Evolutionary conservation across 768 basidiomycete genomes (phyloP).

Genomic region (Leccinum aurantiacum): DNA sequence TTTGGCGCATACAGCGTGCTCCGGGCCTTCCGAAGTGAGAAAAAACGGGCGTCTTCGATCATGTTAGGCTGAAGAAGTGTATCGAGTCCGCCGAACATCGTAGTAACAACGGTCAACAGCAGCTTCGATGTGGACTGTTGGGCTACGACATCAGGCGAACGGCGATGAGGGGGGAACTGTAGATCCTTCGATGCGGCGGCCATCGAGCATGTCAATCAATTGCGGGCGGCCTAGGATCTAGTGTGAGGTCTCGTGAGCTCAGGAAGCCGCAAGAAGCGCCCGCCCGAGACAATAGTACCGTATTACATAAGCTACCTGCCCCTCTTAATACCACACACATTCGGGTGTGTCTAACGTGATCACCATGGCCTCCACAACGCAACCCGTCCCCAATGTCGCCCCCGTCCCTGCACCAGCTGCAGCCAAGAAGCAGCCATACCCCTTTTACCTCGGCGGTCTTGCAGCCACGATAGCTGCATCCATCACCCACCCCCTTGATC

Average conservation of each 20-base stretch:
- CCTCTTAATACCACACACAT: slow-evolving; percentile 13
- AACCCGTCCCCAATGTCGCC: slow-evolving; percentile 11
- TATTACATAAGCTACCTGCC: slow-evolving; percentile 15
- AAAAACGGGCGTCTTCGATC: background rate
- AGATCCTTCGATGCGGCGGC: background rate
- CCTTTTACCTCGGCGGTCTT: slow-evolving; percentile 85
- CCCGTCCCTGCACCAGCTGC: slow-evolving; percentile 6
- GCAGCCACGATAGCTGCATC: slow-evolving; percentile 89
- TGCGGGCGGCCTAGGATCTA: background rate
- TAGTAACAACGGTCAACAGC: slow-evolving; percentile 13
- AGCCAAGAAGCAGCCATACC: slow-evolving; percentile 65
- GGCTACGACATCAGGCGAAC: slow-evolving; percentile 15
- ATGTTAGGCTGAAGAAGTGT: background rate
- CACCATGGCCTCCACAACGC: slow-evolving; percentile 19
- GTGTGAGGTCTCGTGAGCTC: background rate
- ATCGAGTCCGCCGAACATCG: slow-evolving; percentile 5
- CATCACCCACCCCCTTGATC: slow-evolving; percentile 83
- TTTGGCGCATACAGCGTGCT: background rate
- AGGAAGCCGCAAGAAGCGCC: background rate
- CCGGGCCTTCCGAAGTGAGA: background rate
- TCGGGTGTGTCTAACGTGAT: background rate
- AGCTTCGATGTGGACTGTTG: slow-evolving; percentile 19
- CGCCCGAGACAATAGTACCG: background rate
- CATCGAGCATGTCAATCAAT: background rate
- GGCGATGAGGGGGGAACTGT: background rate